Base-by-base conservation (phyloP, 2,329 filamentous ascomycete species). In the Sporothrix protearum region DNA sequence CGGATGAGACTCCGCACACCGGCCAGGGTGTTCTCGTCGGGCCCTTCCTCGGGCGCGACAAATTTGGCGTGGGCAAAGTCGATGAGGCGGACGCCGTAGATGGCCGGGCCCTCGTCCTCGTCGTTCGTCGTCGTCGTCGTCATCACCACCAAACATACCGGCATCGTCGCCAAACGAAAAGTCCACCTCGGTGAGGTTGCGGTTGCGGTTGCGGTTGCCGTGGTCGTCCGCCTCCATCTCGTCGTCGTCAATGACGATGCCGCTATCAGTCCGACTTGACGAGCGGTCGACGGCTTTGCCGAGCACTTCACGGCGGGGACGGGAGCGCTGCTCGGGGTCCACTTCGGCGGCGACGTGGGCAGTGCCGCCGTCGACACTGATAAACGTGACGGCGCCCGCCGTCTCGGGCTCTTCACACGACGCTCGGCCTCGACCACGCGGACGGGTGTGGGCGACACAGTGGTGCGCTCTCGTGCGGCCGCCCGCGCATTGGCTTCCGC, bases 61-160 rank as follows among this genome's bases (percentile, higher is more conserved):
- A 91, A 98, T 67, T 85, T 82, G 12, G 96, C 96, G 80, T 99
- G 96, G 1, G 96, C 96, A 85, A 99, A 99, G 80, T 99, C 96
- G 76, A 99, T 99, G 74, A 99, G 85, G 78, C 95, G 96, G 67
- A 97, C 85, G 14, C 89, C 87, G 77, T 91, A 93, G 57, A 97
- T 87, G 76, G 90, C 90, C 0, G 91, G 91, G 75, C 80, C 78
- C 73, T 82, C 78, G 68, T 89, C 86, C 1, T 83, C 84, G n/a
- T n/a, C n/a, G n/a, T 1, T 84, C 83, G 1, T 83, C 83, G 0
- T 83, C 80, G 1, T 79, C 78, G 47, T 83, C 82, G 71, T 81
- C 81, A 75, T 85, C 77, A 73, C 82, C 78, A 4, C 42, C 39
- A 67, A 57, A 1, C 10, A 61, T 61, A 30, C 36, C 22, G 7